These are phyloP conservation scores for Sanghuangporus baumii DNA, from an alignment of 1,284 basidiomycete species.

Conservation along the genomic window DNA sequence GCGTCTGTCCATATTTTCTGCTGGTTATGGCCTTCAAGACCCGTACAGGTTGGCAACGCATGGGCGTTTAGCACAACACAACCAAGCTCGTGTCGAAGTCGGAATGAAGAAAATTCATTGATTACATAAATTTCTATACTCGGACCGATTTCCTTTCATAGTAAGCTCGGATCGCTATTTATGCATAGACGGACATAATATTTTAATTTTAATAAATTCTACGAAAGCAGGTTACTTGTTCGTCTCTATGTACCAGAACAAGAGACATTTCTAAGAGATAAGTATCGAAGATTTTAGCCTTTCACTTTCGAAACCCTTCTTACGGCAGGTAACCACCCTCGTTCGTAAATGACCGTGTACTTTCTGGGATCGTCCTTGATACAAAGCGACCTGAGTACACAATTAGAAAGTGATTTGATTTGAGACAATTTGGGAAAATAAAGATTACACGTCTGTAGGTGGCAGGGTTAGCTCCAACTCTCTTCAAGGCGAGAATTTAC, in stretches of 20 bases:
- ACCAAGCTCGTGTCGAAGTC: too few species aligned
- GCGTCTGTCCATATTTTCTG: slow-evolving; percentile 64
- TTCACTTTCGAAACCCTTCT: neutral
- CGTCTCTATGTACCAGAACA: neutral
- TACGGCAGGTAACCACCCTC: slow-evolving; percentile 39
- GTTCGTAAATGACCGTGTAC: slow-evolving; percentile 35
- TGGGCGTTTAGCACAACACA: neutral
- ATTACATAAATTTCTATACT: too few species aligned
- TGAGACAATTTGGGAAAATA: slow-evolving; percentile 16
- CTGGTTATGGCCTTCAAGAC: slow-evolving; percentile 35
- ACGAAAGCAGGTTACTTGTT: too few species aligned
- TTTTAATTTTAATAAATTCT: too few species aligned
- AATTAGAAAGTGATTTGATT: neutral
- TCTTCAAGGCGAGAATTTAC: slow-evolving; percentile 38
- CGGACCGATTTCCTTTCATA: too few species aligned
- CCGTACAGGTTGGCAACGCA: neutral
- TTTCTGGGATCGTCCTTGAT: slow-evolving; percentile 52
- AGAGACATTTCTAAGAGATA: neutral
- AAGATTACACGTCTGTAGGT: too few species aligned
- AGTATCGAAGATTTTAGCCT: neutral
- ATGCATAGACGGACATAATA: too few species aligned
- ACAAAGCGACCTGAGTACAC: slow-evolving; percentile 41
- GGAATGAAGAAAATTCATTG: too few species aligned
- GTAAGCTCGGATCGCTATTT: too few species aligned
- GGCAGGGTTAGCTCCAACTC: too few species aligned